These are phyloP conservation scores for Mentha longifolia DNA, from an alignment of 257 asterid species.

Conservation along the genomic window DNA sequence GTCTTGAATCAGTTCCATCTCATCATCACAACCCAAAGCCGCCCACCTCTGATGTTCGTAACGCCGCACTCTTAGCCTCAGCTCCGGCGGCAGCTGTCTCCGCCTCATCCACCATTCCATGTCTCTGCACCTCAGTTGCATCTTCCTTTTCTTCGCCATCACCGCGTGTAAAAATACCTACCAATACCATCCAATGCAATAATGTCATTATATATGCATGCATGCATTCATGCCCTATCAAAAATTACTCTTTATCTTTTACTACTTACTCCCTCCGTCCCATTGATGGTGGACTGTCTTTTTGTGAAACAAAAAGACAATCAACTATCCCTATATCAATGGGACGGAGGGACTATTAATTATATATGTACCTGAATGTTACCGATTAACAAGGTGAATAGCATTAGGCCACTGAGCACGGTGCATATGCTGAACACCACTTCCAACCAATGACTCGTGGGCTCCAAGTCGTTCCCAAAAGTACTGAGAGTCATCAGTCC, in stretches of 20 bases:
- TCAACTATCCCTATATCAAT: no score
- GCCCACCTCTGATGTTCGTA: constrained; percentile 85
- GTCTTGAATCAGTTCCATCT: constrained; percentile 77
- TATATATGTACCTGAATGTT: constrained; percentile 81
- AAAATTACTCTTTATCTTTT: no score
- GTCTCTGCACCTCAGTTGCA: constrained; percentile 87
- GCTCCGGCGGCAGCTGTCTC: constrained; percentile 74
- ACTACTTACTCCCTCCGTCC: no score
- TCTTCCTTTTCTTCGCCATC: constrained; percentile 89
- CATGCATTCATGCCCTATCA: no score
- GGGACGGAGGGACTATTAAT: no score
- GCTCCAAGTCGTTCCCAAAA: constrained; percentile 89
- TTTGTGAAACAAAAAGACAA: no score
- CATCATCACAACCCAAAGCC: constrained; percentile 78
- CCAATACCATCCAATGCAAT: no score
- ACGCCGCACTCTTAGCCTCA: constrained; percentile 86
- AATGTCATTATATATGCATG: no score
- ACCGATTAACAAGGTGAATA: constrained; percentile 90
- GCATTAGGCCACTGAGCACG: constrained; percentile 85
- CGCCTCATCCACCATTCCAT: constrained; percentile 99
- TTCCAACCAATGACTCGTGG: constrained; percentile 92
- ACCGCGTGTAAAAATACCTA: constrained; percentile 95
- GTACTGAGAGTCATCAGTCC: constrained; percentile 97
- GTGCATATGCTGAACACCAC: constrained; percentile 80
- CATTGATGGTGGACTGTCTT: no score